Evolutionary conservation across 176 grass and related monocot species (phyloP), one percentile per base, ranked within the genome.

Genomic region (Lolium multiflorum): DNA sequence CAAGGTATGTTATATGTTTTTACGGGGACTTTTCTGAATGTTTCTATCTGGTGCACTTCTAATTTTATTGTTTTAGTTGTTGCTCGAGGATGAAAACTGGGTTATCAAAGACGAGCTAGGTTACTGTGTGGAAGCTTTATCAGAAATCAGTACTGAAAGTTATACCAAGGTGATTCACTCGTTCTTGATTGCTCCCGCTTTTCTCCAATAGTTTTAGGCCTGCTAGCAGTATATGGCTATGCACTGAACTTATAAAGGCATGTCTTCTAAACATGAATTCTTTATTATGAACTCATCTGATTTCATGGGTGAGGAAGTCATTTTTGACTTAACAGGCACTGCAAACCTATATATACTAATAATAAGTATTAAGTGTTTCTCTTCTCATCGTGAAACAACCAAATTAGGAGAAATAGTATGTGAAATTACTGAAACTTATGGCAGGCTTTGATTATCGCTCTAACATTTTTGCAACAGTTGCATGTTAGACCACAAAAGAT

Each of bases 71-170:
- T 28, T 83, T 81, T 74, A 93, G 88, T 59, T 78, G 51, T 80
- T 90, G 47, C 74, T 74, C 55, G 89, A 93, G 83, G 83, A 87
- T 4, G 80, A 87, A 44, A 78, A 81, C 16, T 80, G 81, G 62
- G 83, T 74, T 75, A 54, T 89, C 11, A 79, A 81, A 74, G 83
- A 61, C 38, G 88, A 94, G 79, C 50, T 89, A 22, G 89, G 88
- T 76, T 98, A 87, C 83, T 92, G 89, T 43, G 89, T 98, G 79
- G 96, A 95, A 92, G 71, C 91, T 73, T 81, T 98, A 74, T 88
- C 93, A 82, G 81, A 93, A 85, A 83, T 98, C 73, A 84, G 71
- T 81, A 49, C 79, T 83, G 88, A 86, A 91, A 81, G 47, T 77
- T 76, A 68, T 66, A 51, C 52, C 25, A 88, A 95, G 91, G 95